Evolutionary conservation across 441 rosid genomes (phyloP).

Genomic region (Theobroma grandiflorum): DNA sequence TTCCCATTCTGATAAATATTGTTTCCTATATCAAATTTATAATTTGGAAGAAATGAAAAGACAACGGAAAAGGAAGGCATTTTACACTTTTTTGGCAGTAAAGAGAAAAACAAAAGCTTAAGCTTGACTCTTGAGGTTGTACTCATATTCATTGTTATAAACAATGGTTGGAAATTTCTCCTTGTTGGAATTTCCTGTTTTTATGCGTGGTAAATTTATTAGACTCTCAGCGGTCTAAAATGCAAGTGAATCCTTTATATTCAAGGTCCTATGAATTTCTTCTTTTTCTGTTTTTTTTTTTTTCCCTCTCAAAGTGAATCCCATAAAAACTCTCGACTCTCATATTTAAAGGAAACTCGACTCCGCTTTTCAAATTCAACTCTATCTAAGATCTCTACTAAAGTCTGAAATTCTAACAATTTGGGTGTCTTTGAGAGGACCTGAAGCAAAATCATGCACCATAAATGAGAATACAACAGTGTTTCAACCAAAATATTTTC

Average conservation of each 20-base stretch:
- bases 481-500: background rate
- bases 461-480: too few species aligned
- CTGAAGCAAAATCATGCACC: background rate
- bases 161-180: background rate
- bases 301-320: background rate
- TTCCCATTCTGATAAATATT: too few species aligned
- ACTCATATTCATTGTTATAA: background rate
- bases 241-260: background rate
- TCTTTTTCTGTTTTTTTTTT: background rate
- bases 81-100: background rate
- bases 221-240: background rate
- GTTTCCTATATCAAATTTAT: background rate
- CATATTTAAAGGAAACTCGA: background rate
- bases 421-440: background rate
- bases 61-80: background rate
- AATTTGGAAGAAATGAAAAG: slow-evolving; percentile 9
- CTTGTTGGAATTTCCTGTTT: background rate
- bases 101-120: background rate
- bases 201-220: background rate
- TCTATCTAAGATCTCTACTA: background rate
- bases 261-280: background rate
- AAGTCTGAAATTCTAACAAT: background rate
- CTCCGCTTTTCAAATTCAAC: background rate
- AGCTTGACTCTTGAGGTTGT: background rate
- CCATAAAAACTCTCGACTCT: background rate